phyloP scores from a whole-genome alignment of 169 alveolate genomes.

The Plasmodium chabaudi region DNA sequence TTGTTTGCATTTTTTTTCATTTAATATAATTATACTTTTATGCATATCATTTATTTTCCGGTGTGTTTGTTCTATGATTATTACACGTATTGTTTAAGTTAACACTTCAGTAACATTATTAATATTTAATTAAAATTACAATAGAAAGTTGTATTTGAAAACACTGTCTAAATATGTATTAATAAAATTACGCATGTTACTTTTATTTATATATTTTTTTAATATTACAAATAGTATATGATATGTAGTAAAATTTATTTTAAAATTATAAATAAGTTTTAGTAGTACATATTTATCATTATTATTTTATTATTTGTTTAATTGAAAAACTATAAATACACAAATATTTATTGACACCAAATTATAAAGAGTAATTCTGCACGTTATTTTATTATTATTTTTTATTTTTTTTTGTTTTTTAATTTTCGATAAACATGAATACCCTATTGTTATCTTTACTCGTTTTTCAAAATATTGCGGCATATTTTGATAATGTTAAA shows the following conservation, averaged over 20 bases:
- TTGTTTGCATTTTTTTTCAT: constrained; percentile 1
- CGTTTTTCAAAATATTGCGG: constrained; percentile 33
- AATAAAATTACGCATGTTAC: too few relatives aligned
- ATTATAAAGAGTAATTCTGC: too few relatives aligned
- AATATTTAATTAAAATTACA: too few relatives aligned
- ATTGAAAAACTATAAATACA: neutral
- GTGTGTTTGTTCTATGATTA: neutral
- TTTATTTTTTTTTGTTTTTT: constrained; percentile 10
- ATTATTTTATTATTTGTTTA: too few relatives aligned
- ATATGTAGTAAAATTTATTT: too few relatives aligned
- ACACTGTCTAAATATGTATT: too few relatives aligned
- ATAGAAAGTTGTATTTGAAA: too few relatives aligned
- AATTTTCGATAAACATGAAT: constrained; percentile 33
- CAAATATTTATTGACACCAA: neutral
- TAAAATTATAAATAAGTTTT: too few relatives aligned
- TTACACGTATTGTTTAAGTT: neutral
- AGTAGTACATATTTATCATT: too few relatives aligned
- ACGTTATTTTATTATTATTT: constrained; percentile 4
- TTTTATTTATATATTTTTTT: too few relatives aligned
- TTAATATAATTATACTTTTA: constrained; percentile 7
- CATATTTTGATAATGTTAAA: constrained; percentile 38
- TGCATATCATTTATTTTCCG: neutral
- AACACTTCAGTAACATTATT: too few relatives aligned
- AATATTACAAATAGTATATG: too few relatives aligned
- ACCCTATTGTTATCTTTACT: constrained; percentile 46